phyloP scores from a whole-genome alignment of 768 basidiomycete species.

The Tricholoma hemisulphureum region DNA sequence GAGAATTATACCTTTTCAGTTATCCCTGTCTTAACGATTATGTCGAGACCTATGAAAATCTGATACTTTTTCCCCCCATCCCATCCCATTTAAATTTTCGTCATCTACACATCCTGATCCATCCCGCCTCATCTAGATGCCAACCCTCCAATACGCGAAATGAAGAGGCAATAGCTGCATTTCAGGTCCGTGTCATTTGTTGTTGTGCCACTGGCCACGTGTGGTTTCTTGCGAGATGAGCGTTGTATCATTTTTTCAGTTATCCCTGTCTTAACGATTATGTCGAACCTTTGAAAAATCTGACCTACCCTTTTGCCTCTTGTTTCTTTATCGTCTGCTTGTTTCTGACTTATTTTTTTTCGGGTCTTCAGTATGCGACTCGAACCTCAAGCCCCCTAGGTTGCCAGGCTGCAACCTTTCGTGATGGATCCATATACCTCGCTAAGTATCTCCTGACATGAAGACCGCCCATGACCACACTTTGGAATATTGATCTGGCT shows the following conservation, averaged over 20 bases:
- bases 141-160: too few species aligned
- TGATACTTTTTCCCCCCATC: too few species aligned
- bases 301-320: slow-evolving; percentile 3
- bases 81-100: too few species aligned
- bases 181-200: not conserved
- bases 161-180: not conserved
- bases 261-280: slow-evolving; percentile 35
- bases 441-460: too few species aligned
- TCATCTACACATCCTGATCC: too few species aligned
- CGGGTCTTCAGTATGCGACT: too few species aligned
- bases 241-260: slow-evolving; percentile 31
- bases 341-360: slow-evolving; percentile 1
- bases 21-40: slow-evolving; percentile 35
- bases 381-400: too few species aligned
- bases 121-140: too few species aligned
- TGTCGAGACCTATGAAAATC: slow-evolving; percentile 35
- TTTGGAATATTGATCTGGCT: too few species aligned
- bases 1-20: slow-evolving; percentile 34
- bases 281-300: slow-evolving; percentile 36
- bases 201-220: not conserved
- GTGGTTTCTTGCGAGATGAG: slow-evolving; percentile 16
- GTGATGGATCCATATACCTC: too few species aligned
- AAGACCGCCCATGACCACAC: too few species aligned
- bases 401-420: too few species aligned
- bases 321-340: not conserved